Base-by-base conservation (phyloP, 306 rosid species). In the Canavalia gladiata region DNA sequence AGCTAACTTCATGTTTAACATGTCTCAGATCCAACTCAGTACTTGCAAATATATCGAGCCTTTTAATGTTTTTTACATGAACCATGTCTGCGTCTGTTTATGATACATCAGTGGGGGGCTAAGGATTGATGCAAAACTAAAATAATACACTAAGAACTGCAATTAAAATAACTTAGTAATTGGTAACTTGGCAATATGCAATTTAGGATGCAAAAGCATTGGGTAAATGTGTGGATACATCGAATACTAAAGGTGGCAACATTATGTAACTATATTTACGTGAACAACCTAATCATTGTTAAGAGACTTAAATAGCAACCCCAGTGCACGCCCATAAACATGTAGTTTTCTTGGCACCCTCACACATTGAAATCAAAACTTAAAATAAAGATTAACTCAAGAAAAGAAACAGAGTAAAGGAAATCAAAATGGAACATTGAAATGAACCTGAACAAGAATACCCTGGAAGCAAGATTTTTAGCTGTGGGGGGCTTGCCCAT, bases 121-220 rank as follows among this genome's bases (percentile, higher is more conserved):
- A 54, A 1, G 28, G 35, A 18, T 66, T 68, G n/a, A 6, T 67
- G 31, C 45, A 2, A 45, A 45, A 45, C 49, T 47, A 64, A 70
- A 39, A 35, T 62, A 72, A 63, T 18, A 18, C 25, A 18, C 25
- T 18, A 18, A 18, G 25, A 18, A 18, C 25, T 18, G 25, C 25
- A 18, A 18, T 18, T 18, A 18, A 18, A 18, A 18, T 18, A 18
- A 18, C 25, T 18, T 18, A 18, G 25, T 18, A 18, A 18, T 18
- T 18, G 25, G 25, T 18, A 18, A 18, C 25, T 18, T 18, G 25
- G 25, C 25, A 42, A 9, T n/a, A 33, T 46, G 71, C 59, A 75
- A 34, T 46, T 46, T 47, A 60, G 12, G 46, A 74, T 25, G 41
- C 41, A 75, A 30, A 75, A 63, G 54, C 46, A 75, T 31, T 59